Evolutionary conservation across 129 eudicot genomes (phyloP).

Genomic region (Erigeron canadensis): DNA sequence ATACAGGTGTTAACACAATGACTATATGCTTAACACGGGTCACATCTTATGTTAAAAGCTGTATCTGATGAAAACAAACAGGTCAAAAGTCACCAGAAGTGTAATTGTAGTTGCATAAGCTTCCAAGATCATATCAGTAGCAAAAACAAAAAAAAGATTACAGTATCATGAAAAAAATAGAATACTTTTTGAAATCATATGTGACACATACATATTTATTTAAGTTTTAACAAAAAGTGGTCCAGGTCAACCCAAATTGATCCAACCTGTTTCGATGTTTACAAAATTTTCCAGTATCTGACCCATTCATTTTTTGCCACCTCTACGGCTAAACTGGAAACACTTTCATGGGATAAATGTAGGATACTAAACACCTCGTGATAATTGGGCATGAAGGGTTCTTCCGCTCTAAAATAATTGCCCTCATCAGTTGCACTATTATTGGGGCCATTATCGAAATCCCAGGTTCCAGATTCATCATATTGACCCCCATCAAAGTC

Average conservation of each 20-base stretch:
- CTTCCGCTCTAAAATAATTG: conserved; percentile 47
- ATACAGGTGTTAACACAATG: background rate
- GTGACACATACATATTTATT: background rate
- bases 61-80: too few relatives aligned
- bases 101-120: background rate
- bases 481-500: conserved; percentile 42
- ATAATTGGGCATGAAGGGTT: conserved; percentile 42
- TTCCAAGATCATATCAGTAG: background rate
- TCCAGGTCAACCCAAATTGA: background rate
- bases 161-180: background rate
- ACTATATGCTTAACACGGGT: too few relatives aligned
- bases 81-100: conserved; percentile 4
- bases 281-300: background rate
- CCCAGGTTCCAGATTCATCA: conserved; percentile 53
- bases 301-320: background rate
- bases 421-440: conserved; percentile 44
- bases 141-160: background rate
- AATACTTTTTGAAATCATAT: background rate
- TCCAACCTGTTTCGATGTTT: background rate
- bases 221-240: too few relatives aligned
- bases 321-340: background rate
- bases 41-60: too few relatives aligned
- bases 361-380: conserved; percentile 47
- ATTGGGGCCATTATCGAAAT: conserved; percentile 48
- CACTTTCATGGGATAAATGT: conserved; percentile 17